Evolutionary conservation across 2,329 filamentous ascomycete genomes (phyloP).

Genomic region (Nemania bipapillata): DNA sequence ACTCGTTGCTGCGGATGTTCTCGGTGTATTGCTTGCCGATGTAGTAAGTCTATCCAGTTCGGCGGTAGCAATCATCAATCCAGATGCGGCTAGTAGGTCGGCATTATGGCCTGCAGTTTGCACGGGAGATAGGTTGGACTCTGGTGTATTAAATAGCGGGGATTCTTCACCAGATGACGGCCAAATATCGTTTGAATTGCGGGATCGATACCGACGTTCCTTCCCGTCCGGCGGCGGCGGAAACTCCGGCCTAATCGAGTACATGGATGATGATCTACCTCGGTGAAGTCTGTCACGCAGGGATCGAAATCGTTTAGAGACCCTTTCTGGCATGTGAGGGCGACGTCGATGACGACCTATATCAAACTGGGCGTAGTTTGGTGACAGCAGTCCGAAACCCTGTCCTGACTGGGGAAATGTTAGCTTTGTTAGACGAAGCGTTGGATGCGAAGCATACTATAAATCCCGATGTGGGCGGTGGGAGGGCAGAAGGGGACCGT

Average conservation of each 20-base stretch:
- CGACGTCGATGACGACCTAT: slow-evolving; percentile 37
- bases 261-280: slow-evolving; percentile 44
- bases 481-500: slow-evolving; percentile 21
- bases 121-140: slow-evolving; percentile 37
- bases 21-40: slow-evolving; percentile 20
- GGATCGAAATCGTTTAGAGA: slow-evolving; percentile 43
- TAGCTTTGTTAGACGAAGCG: not conserved
- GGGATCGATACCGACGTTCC: slow-evolving; percentile 47
- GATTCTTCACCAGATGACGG: slow-evolving; percentile 48
- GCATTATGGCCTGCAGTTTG: slow-evolving; percentile 29
- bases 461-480: slow-evolving; percentile 4
- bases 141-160: slow-evolving; percentile 48
- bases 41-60: slow-evolving; percentile 47
- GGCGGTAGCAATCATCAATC: slow-evolving; percentile 45
- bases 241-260: slow-evolving; percentile 47
- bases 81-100: slow-evolving; percentile 43
- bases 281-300: slow-evolving; percentile 41
- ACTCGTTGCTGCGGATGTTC: slow-evolving; percentile 8
- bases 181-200: slow-evolving; percentile 46
- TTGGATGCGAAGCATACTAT: slow-evolving; percentile 18
- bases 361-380: slow-evolving; percentile 38
- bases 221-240: slow-evolving; percentile 43
- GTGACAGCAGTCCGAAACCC: slow-evolving; percentile 21
- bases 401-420: slow-evolving; percentile 33
- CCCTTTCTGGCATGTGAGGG: slow-evolving; percentile 34